These are phyloP conservation scores for Pleomassaria siparia DNA, from an alignment of 2,329 filamentous ascomycete genomes.

Conservation along the genomic window DNA sequence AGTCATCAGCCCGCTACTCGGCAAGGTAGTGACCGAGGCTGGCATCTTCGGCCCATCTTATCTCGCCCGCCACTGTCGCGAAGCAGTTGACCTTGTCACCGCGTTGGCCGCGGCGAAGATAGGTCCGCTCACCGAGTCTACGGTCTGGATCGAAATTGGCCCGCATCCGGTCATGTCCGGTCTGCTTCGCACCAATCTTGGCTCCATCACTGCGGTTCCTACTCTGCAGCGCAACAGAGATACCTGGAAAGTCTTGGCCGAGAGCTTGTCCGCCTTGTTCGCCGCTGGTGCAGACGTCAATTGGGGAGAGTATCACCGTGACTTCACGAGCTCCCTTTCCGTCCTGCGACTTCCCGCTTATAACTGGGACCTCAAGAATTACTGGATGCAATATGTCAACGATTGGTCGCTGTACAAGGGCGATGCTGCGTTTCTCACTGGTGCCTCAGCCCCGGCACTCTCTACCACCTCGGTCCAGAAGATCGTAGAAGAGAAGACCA, in stretches of 20 bases:
- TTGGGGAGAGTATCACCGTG: conserved; percentile 59
- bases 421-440: too few species aligned
- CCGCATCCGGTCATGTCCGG: conserved; percentile 8
- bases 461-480: not conserved
- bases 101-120: conserved; percentile 43
- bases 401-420: conserved; percentile 32
- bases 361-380: conserved; percentile 39
- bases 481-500: not conserved
- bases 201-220: conserved; percentile 10
- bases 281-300: conserved; percentile 56
- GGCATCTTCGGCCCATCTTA: conserved; percentile 5
- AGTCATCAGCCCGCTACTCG: conserved; percentile 19
- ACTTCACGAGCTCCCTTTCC: conserved; percentile 28
- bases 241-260: conserved; percentile 40
- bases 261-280: conserved; percentile 47
- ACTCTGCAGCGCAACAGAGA: conserved; percentile 6
- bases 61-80: conserved; percentile 33
- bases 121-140: conserved; percentile 15
- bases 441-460: conserved; percentile 1
- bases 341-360: conserved; percentile 37
- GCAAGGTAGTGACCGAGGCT: conserved; percentile 8
- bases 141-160: conserved; percentile 17
- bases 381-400: conserved; percentile 41
- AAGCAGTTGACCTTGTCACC: conserved; percentile 47
- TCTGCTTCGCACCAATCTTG: conserved; percentile 22